Evolutionary conservation across 2,329 filamentous ascomycete genomes (phyloP), one percentile per base, ranked within the genome.

Genomic region (Madurella mycetomatis): DNA sequence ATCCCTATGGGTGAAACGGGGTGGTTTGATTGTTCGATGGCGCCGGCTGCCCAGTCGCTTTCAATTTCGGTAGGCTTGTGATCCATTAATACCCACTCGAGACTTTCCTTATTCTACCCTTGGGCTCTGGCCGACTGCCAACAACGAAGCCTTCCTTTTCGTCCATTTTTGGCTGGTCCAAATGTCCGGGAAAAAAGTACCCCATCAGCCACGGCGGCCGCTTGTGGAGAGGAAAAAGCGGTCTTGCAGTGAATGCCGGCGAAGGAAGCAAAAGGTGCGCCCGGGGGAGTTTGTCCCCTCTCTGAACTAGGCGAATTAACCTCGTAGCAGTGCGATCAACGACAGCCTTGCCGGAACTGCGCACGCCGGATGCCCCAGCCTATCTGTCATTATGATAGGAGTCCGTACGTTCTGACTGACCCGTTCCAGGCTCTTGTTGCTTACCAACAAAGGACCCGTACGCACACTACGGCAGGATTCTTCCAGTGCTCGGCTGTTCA

Each of bases 261-360:
- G 58, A 11, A 42, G 58, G 15, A 60, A 60, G n/a, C 58, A 60
- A 47, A 60, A 60, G 47, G 58, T 58, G 11, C 39, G 51, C 39
- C 9, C n/a, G 9, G 13, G 34, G 31, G 34, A 11, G 11, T 15
- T 15, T 18, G 17, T n/a, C 13, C 34, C 34, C 19, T 18, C 42
- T 44, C 12, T 44, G 4, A 17, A n/a, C 8, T 12, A 5, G 37
- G 5, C 32, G 9, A 12, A 12, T 25, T 52, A 16, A 41, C 30
- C 13, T 11, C 8, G 16, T 17, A 9, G 1, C n/a, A 60, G 58
- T 60, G 58, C 31, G 56, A 58, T 40, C 58, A 56, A 19, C 54
- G 50, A 9, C 56, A 54, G 9, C 58, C 58, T 2, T 60, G 58
- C n/a, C 53, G 58, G 8, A 55, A 60, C 51, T 60, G 58, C 34